phyloP scores from a whole-genome alignment of 176 grass and related monocot species.

The Puya raimondii region DNA sequence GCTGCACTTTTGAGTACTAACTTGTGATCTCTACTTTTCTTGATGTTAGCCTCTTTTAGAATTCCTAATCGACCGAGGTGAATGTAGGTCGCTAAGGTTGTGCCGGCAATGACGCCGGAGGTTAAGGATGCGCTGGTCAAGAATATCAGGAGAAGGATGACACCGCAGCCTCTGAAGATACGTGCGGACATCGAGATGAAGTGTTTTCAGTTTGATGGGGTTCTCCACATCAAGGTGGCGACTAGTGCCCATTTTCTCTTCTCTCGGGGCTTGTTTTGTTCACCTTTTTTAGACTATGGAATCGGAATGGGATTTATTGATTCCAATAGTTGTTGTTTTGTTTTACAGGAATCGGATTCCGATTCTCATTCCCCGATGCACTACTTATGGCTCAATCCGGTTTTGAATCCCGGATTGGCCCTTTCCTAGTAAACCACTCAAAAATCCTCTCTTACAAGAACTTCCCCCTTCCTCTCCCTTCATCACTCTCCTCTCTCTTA shows the following conservation, averaged over 20 bases:
- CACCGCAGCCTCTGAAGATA: slow-evolving; percentile 84
- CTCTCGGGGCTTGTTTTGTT: background rate
- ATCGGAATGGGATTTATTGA: too few relatives aligned
- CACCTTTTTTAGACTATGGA: too few relatives aligned
- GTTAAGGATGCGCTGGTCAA: slow-evolving; percentile 77
- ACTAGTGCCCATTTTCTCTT: background rate
- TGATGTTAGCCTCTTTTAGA: background rate
- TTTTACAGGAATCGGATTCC: too few relatives aligned
- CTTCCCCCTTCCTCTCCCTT: background rate
- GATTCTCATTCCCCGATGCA: too few relatives aligned
- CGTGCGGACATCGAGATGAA: slow-evolving; percentile 88
- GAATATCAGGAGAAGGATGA: slow-evolving; percentile 89
- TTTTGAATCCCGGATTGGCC: too few relatives aligned
- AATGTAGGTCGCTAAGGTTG: slow-evolving; percentile 62
- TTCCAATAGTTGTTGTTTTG: too few relatives aligned
- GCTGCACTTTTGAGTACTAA: background rate
- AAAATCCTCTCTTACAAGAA: too few relatives aligned
- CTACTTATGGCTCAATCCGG: too few relatives aligned
- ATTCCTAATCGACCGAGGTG: background rate
- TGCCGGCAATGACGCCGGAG: slow-evolving; percentile 59
- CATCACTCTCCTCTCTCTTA: background rate
- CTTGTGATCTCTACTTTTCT: background rate
- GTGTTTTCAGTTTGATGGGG: slow-evolving; percentile 88
- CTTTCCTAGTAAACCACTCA: too few relatives aligned
- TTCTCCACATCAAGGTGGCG: slow-evolving; percentile 84